These are phyloP conservation scores for Somion occarium DNA, from an alignment of 1,284 basidiomycete species.

Conservation along the genomic window DNA sequence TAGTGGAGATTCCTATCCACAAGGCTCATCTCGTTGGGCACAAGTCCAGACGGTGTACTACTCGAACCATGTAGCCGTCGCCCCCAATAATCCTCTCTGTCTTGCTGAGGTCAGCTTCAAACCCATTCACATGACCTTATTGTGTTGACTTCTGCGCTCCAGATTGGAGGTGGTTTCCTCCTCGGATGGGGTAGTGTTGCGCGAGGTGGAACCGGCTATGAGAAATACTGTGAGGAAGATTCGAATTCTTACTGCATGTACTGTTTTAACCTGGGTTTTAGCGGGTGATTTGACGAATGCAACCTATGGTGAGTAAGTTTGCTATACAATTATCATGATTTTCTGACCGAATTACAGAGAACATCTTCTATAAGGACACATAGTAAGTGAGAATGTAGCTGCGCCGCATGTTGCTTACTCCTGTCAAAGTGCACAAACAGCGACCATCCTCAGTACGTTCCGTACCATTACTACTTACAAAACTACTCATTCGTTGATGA, in stretches of 20 bases:
- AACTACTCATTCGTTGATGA: too few relatives aligned
- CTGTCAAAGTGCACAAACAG: background rate
- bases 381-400: conserved; percentile 40
- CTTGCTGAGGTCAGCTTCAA: conserved; percentile 36
- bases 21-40: conserved; percentile 39
- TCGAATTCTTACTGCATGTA: too few relatives aligned
- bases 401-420: background rate
- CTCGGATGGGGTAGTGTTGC: conserved; percentile 37
- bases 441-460: conserved; percentile 2
- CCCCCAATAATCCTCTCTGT: conserved; percentile 43
- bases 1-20: conserved; percentile 48
- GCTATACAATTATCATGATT: background rate
- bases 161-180: conserved; percentile 47
- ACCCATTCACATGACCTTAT: background rate
- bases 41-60: conserved; percentile 45
- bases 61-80: conserved; percentile 36
- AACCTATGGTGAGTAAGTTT: conserved; percentile 30
- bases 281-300: conserved; percentile 38
- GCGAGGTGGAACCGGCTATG: conserved; percentile 44
- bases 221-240: conserved; percentile 37
- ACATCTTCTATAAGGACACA: conserved; percentile 47
- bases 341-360: conserved; percentile 27
- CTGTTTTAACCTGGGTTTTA: conserved; percentile 8
- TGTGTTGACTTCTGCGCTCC: background rate
- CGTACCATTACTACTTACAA: too few relatives aligned